Percentiles rank a stretch among this genome's conserved stretches.
Conservation (phyloP, 1,139 yeast genomes). For the Protomyces lactucae-debilis region DNA sequence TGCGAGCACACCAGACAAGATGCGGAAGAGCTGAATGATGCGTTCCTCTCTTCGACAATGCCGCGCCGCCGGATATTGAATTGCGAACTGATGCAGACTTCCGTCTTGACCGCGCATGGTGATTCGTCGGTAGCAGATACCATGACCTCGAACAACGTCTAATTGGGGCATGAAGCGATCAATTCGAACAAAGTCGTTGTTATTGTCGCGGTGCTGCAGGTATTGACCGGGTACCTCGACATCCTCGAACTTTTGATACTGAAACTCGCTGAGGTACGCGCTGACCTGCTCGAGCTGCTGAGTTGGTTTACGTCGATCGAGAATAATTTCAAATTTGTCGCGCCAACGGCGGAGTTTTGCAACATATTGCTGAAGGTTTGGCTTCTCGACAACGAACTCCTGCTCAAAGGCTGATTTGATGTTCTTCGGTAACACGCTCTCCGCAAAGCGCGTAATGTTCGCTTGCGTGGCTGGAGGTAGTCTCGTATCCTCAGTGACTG, state of each 20-base stretch:
- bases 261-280: slow-evolving; percentile 94
- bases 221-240: slow-evolving; percentile 98
- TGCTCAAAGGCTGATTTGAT: slow-evolving; percentile 83
- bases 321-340: slow-evolving; percentile 81
- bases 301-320: slow-evolving; percentile 69
- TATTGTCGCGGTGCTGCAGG: slow-evolving; percentile 67
- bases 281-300: slow-evolving; percentile 83
- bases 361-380: slow-evolving; percentile 83
- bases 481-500: slow-evolving; percentile 81
- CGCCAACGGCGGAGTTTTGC: slow-evolving; percentile 85
- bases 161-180: slow-evolving; percentile 87
- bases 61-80: slow-evolving; percentile 96
- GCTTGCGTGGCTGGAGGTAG: slow-evolving; percentile 90
- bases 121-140: slow-evolving; percentile 85
- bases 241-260: slow-evolving; percentile 95
- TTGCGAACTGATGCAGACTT: slow-evolving; percentile 83
- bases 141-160: slow-evolving; percentile 83
- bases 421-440: slow-evolving; percentile 84
- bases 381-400: slow-evolving; percentile 82
- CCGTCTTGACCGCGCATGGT: slow-evolving; percentile 94
- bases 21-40: slow-evolving; percentile 82
- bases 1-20: slow-evolving; percentile 69
- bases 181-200: slow-evolving; percentile 82
- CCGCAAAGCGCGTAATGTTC: slow-evolving; percentile 84
- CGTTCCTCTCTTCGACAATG: slow-evolving; percentile 96